Evolutionary conservation across 768 basidiomycete species (phyloP), one percentile per base, ranked within the genome.

Genomic region (Trametes maxima): DNA sequence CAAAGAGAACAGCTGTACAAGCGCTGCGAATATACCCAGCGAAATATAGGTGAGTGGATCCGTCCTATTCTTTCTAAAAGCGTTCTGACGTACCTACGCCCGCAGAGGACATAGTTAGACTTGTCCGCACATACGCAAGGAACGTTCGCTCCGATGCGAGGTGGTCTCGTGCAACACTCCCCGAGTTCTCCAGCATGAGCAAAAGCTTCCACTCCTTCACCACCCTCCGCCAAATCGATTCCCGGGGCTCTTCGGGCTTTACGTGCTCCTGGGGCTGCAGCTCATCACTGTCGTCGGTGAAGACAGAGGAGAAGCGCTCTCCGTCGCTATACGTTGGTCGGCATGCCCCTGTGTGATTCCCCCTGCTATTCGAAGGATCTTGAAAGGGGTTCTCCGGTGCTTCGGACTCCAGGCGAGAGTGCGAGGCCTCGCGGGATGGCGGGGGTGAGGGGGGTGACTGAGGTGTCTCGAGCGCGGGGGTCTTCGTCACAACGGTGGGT

Each of bases 101-200:
- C 0, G 75, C 75, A n/a, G 77, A 78, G n/a, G 80, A 75, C 14
- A 83, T 75, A 6, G 80, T 73, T 11, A 82, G 67, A 57, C 81
- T 82, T 24, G 82, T 83, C 40, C 82, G 71, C 19, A 83, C 73
- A 69, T 83, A 84, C 13, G 82, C 81, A 3, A 83, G 72, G 62
- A 80, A 83, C 5, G 81, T 83, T 28, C 81, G 72, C 62, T 84
- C 83, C 10, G 75, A 75, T 1, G 82, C 79, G 4, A 84, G 75
- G 60, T 84, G 82, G 67, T 83, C 82, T 22, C 83, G 73, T 28
- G 82, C 82, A 52, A 82, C 80, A 56, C 74, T 77, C 12, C 80
- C 80, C 25, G 75, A 71, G 63, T 83, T 84, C 69, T 80, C 75
- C 10, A 84, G 70, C 19, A 66, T 67, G 46, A 79, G 69, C 35